Percentiles rank a stretch among this genome's conserved stretches.
phyloP scores from a whole-genome alignment of 345 rosid species.

The Draba incana region DNA sequence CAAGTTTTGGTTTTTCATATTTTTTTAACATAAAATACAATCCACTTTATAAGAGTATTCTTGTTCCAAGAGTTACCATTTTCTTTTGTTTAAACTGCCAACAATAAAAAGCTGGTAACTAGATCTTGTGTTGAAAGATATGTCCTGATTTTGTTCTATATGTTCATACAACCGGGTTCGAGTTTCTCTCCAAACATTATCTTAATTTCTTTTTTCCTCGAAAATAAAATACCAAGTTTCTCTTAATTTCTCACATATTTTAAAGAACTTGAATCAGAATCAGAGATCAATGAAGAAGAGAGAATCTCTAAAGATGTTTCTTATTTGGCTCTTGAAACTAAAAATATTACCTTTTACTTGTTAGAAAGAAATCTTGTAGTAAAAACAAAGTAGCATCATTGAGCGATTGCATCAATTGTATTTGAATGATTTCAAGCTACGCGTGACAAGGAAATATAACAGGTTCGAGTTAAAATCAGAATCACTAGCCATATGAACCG shows the following conservation, averaged over 20 bases:
- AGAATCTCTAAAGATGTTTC: constrained; percentile 3
- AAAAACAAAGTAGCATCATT: background rate
- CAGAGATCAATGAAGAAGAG: constrained; percentile 8
- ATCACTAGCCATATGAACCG: constrained; percentile 12
- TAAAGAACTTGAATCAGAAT: constrained; percentile 4
- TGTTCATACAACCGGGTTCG: constrained; percentile 32
- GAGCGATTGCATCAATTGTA: background rate
- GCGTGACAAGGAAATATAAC: too few species aligned
- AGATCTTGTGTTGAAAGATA: constrained; percentile 36
- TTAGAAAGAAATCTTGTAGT: background rate
- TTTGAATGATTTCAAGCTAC: background rate
- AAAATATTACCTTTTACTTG: background rate
- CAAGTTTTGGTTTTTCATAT: constrained; percentile 15
- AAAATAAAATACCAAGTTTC: constrained; percentile 13
- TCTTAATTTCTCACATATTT: constrained; percentile 1
- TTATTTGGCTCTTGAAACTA: constrained; percentile 15
- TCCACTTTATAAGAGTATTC: constrained; percentile 33
- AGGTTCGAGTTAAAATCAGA: background rate
- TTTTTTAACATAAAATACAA: constrained; percentile 9
- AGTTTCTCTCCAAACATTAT: constrained; percentile 31
- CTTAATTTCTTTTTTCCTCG: constrained; percentile 20
- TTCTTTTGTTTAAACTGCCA: constrained; percentile 14
- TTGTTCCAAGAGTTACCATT: constrained; percentile 23
- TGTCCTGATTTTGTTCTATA: constrained; percentile 40
- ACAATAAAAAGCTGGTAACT: background rate